Evolutionary conservation across 1,284 basidiomycete species (phyloP).

Genomic region (Laetiporus sulphureus): DNA sequence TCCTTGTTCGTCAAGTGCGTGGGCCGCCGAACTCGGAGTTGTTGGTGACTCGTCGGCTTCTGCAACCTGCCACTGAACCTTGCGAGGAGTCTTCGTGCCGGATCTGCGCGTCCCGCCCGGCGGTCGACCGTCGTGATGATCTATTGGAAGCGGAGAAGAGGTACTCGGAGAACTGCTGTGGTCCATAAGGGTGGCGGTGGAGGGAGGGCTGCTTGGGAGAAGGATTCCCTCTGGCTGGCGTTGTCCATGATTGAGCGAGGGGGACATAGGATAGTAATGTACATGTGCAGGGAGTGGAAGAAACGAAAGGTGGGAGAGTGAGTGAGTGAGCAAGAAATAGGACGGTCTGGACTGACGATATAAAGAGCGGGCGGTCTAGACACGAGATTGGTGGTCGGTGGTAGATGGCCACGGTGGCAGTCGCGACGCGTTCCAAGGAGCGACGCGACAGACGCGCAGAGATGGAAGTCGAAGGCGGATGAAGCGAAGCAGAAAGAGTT

Average conservation of each 20-base stretch:
- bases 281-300: constrained; percentile 1
- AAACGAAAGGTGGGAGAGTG: constrained; percentile 1
- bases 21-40: constrained; percentile 24
- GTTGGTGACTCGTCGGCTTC: constrained; percentile 5
- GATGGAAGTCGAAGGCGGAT: no score
- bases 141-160: constrained; percentile 5
- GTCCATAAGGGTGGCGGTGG: constrained; percentile 14
- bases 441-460: no score
- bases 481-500: no score
- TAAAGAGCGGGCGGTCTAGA: background rate
- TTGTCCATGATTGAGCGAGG: constrained; percentile 11
- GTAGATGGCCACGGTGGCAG: no score
- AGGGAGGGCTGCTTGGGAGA: constrained; percentile 9
- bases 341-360: background rate
- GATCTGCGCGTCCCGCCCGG: constrained; percentile 23
- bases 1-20: constrained; percentile 43
- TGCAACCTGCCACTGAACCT: constrained; percentile 38
- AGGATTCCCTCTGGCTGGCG: constrained; percentile 20
- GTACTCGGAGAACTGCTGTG: constrained; percentile 6
- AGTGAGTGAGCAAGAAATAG: background rate
- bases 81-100: constrained; percentile 38
- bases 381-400: no score
- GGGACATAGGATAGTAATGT: constrained; percentile 3
- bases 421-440: no score
- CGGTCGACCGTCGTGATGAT: constrained; percentile 11